phyloP scores from a whole-genome alignment of 1,284 basidiomycete species.

The Abortiporus biennis region DNA sequence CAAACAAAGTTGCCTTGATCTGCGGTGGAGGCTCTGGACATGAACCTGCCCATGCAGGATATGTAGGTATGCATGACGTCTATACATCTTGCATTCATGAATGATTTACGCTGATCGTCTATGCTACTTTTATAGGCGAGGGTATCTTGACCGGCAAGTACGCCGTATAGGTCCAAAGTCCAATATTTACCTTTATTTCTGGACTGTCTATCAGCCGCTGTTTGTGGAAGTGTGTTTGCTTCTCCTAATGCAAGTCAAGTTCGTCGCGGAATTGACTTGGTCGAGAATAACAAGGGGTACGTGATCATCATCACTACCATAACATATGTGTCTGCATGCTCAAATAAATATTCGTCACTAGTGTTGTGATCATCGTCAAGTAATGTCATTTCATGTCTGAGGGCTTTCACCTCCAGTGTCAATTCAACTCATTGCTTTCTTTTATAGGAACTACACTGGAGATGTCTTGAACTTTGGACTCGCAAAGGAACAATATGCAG shows the following conservation, averaged over 20 bases:
- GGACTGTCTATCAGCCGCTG: constrained; percentile 49
- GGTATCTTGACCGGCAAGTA: constrained; percentile 70
- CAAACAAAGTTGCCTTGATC: constrained; percentile 72
- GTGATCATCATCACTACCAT: neutral
- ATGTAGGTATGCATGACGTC: constrained; percentile 50
- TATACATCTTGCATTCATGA: constrained; percentile 1
- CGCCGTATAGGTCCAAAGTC: neutral
- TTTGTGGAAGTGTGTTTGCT: constrained; percentile 85
- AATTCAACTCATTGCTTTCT: constrained; percentile 1
- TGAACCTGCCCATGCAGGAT: constrained; percentile 83
- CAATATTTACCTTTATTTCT: neutral
- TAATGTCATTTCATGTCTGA: no score
- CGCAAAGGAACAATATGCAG: constrained; percentile 81
- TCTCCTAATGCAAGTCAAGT: constrained; percentile 86
- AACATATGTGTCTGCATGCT: no score
- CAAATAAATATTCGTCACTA: neutral
- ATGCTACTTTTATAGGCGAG: constrained; percentile 58
- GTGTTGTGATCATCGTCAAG: constrained; percentile 75
- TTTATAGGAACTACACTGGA: constrained; percentile 74
- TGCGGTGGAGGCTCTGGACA: constrained; percentile 91
- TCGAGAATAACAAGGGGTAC: constrained; percentile 73
- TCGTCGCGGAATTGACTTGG: constrained; percentile 70
- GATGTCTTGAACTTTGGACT: constrained; percentile 93
- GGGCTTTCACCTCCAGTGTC: neutral
- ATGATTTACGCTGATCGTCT: neutral